Evolutionary conservation across 2,329 filamentous ascomycete genomes (phyloP), one percentile per base, ranked within the genome.

Genomic region (Epicoccum nigrum): DNA sequence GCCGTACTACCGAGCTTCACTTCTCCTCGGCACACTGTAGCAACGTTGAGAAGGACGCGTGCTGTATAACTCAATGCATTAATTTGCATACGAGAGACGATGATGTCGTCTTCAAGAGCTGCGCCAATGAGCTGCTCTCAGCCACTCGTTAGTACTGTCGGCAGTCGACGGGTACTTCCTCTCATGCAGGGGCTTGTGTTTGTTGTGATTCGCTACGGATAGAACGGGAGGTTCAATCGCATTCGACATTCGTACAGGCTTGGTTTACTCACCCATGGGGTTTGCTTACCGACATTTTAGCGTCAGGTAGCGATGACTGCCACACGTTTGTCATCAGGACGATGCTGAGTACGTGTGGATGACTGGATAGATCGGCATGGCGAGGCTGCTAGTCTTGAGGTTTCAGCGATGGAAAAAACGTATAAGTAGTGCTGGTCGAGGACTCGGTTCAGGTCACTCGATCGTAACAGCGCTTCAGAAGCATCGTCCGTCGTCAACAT

Each of bases 121-220:
- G 28, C 38, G 4, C 49, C 43, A 52, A 47, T 52, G 33, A 44
- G 25, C 9, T 2, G 13, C 4, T 8, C 27, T 17, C 49, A 39
- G 32, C 43, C 38, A 39, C 38, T 37, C 38, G 32, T 38, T 52
- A 46, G 17, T 16, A 38, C 28, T 4, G 8, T 16, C 43, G 49
- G 49, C 49, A 52, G 38, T 30, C 28, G 7, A 17, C 43, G 49
- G 44, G 32, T 46, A 38, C 41, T 37, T 25, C 42, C 37, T 46
- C 35, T 32, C 8, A 27, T 43, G 49, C 43, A 52, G 33, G 43
- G 33, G 27, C 16, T 20, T 16, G 27, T 7, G 12, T 28, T n/a
- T 21, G 17, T 42, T 27, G 31, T 17, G 20, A 33, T 25, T 45
- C 27, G 16, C 41, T 45, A 16, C 30, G 35, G 41, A 13, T 40